Conservation (phyloP, 2,329 filamentous ascomycete species). For the Neobulgaria alba region DNA sequence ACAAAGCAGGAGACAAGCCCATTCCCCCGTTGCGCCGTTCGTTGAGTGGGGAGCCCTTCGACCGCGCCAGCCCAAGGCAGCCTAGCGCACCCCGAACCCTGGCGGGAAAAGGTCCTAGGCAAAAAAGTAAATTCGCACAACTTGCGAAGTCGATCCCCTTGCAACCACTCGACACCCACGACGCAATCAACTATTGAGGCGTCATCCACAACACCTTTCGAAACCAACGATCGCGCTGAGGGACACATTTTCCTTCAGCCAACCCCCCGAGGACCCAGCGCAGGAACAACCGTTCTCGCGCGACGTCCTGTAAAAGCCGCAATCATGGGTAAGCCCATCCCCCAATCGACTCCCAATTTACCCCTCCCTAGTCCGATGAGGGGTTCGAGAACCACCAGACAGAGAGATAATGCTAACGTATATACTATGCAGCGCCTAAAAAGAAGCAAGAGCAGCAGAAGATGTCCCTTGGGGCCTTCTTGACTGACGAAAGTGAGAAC, state of each 20-base stretch:
- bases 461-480: conserved; percentile 95
- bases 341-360: conserved; percentile 9
- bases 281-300: conserved; percentile 32
- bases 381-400: neutral
- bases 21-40: too few relatives aligned
- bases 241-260: conserved; percentile 19
- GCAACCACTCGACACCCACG: neutral
- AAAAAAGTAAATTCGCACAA: conserved; percentile 10
- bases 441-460: conserved; percentile 88
- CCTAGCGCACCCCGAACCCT: neutral
- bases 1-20: too few relatives aligned
- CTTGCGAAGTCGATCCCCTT: conserved; percentile 6
- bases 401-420: conserved; percentile 36
- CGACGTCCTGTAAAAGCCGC: conserved; percentile 39
- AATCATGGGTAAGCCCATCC: conserved; percentile 49
- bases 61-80: neutral
- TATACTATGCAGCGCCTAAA: conserved; percentile 61
- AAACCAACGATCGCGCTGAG: conserved; percentile 10
- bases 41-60: neutral
- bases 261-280: conserved; percentile 21
- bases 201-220: neutral
- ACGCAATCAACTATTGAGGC: neutral
- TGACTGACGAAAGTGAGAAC: conserved; percentile 78
- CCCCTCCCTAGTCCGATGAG: neutral
- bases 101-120: conserved; percentile 1